phyloP scores from a whole-genome alignment of 768 basidiomycete genomes.

The Trametes cubensis region DNA sequence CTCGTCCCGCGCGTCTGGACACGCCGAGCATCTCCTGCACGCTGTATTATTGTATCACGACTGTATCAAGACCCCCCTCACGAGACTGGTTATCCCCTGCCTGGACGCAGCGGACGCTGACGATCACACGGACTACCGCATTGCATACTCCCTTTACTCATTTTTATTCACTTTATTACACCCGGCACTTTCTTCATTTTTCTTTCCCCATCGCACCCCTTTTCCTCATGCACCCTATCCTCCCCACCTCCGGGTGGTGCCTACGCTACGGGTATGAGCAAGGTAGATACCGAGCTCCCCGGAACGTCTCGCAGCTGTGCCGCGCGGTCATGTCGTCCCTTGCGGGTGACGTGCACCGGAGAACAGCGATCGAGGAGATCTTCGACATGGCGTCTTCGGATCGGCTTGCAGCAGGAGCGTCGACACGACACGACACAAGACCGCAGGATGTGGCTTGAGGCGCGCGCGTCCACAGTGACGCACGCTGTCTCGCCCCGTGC shows the following conservation, averaged over 20 bases:
- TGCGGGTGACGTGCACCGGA: slow-evolving; percentile 20
- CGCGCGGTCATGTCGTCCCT: slow-evolving; percentile 40
- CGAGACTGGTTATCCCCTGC: slow-evolving; percentile 43
- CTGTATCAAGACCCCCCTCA: slow-evolving; percentile 30
- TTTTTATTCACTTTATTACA: slow-evolving; percentile 37
- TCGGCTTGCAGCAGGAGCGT: slow-evolving; percentile 50
- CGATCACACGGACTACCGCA: slow-evolving; percentile 46
- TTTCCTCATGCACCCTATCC: background rate
- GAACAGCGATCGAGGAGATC: slow-evolving; percentile 23
- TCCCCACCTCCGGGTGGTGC: slow-evolving; percentile 23
- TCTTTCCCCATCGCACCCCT: background rate
- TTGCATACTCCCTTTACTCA: slow-evolving; percentile 35
- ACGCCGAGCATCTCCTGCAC: slow-evolving; percentile 36
- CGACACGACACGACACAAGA: slow-evolving; percentile 52
- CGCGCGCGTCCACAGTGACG: slow-evolving; percentile 54
- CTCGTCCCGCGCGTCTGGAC: slow-evolving; percentile 31
- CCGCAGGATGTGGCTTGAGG: slow-evolving; percentile 55
- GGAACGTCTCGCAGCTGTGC: slow-evolving; percentile 59
- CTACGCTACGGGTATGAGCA: slow-evolving; percentile 26
- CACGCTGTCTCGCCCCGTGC: slow-evolving; percentile 52
- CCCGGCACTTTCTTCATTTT: slow-evolving; percentile 22
- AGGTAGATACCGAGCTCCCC: slow-evolving; percentile 25
- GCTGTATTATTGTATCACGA: slow-evolving; percentile 38
- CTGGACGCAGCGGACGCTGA: slow-evolving; percentile 57
- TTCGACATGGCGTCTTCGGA: slow-evolving; percentile 57